Conservation (phyloP, 2,329 filamentous ascomycete species). For the Nigrograna mackinnonii region DNA sequence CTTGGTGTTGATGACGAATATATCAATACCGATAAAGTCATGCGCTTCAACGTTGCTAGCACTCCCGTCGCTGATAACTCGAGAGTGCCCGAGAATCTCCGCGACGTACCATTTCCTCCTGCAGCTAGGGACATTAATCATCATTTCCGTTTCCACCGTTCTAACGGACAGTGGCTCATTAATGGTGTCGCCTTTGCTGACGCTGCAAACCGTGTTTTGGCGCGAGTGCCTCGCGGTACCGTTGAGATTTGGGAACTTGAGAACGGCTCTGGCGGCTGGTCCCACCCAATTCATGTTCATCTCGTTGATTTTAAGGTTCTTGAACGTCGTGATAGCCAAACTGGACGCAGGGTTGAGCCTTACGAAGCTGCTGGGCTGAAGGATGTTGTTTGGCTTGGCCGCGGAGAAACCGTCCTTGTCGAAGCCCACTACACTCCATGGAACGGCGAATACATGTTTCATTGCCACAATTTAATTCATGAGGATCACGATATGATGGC, state of each 20-base stretch:
- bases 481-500: constrained; percentile 51
- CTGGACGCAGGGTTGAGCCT: constrained; percentile 20
- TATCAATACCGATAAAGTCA: constrained; percentile 43
- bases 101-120: constrained; percentile 30
- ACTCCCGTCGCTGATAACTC: constrained; percentile 29
- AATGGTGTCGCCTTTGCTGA: constrained; percentile 36
- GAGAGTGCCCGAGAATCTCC: constrained; percentile 21
- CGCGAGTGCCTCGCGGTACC: constrained; percentile 33
- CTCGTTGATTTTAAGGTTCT: constrained; percentile 61
- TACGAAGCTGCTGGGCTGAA: constrained; percentile 61
- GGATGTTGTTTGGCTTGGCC: constrained; percentile 59
- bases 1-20: constrained; percentile 51
- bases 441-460: constrained; percentile 57
- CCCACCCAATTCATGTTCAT: constrained; percentile 61
- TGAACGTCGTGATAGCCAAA: constrained; percentile 40
- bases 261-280: constrained; percentile 56
- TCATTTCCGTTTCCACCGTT: constrained; percentile 35
- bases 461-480: constrained; percentile 47
- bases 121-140: constrained; percentile 25
- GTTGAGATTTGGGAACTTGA: constrained; percentile 42
- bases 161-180: constrained; percentile 30
- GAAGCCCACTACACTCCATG: constrained; percentile 36
- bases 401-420: constrained; percentile 46
- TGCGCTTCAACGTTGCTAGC: constrained; percentile 48
- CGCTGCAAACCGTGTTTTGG: constrained; percentile 33